These are phyloP conservation scores for Bipolaris oryzae DNA, from an alignment of 2,329 filamentous ascomycete genomes.

Conservation along the genomic window DNA sequence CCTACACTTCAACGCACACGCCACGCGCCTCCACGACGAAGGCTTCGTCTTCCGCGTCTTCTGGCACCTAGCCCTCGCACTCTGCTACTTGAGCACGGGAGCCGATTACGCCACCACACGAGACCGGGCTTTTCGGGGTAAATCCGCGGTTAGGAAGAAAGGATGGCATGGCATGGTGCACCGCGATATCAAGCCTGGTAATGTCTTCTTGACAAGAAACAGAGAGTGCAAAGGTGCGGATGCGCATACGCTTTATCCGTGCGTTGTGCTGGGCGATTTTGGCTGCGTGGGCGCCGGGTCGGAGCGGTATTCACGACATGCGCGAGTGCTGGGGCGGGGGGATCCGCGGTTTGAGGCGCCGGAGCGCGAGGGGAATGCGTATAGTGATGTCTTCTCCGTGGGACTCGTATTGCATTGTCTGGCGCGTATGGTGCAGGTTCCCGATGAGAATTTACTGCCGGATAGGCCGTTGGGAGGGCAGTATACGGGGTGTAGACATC, in stretches of 20 bases:
- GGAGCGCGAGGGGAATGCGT: background rate
- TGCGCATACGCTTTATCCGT: background rate
- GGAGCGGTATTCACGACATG: background rate
- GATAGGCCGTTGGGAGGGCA: background rate
- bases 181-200: conserved; percentile 26
- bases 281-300: conserved; percentile 6
- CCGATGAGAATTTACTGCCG: background rate
- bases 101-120: background rate
- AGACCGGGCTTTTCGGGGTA: background rate
- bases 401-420: conserved; percentile 11
- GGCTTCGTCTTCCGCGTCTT: conserved; percentile 23
- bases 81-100: conserved; percentile 19
- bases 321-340: background rate
- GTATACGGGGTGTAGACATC: background rate
- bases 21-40: conserved; percentile 7
- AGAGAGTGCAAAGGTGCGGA: too few species aligned
- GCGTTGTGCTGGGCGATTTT: conserved; percentile 20
- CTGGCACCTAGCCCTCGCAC: conserved; percentile 18
- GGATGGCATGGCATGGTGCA: conserved; percentile 20
- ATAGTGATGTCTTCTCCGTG: conserved; percentile 5
- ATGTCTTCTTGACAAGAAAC: conserved; percentile 20
- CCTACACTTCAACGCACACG: background rate
- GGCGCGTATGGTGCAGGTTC: conserved; percentile 1
- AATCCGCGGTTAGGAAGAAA: background rate
- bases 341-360: background rate